These are phyloP conservation scores for Penicillium polonicum DNA, from an alignment of 2,329 filamentous ascomycete genomes.

Conservation along the genomic window DNA sequence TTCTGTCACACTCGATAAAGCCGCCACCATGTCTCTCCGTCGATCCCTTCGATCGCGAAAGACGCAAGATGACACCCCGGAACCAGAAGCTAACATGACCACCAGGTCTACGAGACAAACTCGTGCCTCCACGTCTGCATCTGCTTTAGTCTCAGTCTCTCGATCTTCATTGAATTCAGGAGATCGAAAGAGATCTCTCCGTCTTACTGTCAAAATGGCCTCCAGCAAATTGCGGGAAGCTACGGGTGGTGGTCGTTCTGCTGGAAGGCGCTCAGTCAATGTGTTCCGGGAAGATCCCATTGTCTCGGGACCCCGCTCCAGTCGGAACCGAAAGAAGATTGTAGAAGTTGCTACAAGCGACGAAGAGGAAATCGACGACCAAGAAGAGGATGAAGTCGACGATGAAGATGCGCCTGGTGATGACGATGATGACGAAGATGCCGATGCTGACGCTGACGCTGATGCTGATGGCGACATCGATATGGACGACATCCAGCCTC, in stretches of 20 bases:
- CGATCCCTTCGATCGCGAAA: slow-evolving; percentile 42
- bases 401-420: slow-evolving; percentile 40
- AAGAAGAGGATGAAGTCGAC: slow-evolving; percentile 42
- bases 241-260: slow-evolving; percentile 35
- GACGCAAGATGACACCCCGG: slow-evolving; percentile 28
- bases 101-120: slow-evolving; percentile 40
- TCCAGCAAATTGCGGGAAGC: slow-evolving; percentile 51
- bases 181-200: slow-evolving; percentile 44
- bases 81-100: slow-evolving; percentile 35
- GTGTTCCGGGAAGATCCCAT: slow-evolving; percentile 49
- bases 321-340: slow-evolving; percentile 46
- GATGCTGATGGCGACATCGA: slow-evolving; percentile 40
- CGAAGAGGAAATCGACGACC: slow-evolving; percentile 50
- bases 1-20: not conserved
- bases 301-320: slow-evolving; percentile 47
- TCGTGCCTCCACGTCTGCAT: slow-evolving; percentile 36
- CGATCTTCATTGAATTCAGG: slow-evolving; percentile 37
- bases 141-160: slow-evolving; percentile 28
- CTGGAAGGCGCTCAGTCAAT: slow-evolving; percentile 39
- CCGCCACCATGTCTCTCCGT: slow-evolving; percentile 36
- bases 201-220: slow-evolving; percentile 51
- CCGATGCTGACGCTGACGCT: slow-evolving; percentile 24
- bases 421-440: slow-evolving; percentile 42
- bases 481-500: slow-evolving; percentile 49
- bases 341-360: slow-evolving; percentile 49